phyloP scores from a whole-genome alignment of 2,329 filamentous ascomycete species.

The Alternaria ethzedia region DNA sequence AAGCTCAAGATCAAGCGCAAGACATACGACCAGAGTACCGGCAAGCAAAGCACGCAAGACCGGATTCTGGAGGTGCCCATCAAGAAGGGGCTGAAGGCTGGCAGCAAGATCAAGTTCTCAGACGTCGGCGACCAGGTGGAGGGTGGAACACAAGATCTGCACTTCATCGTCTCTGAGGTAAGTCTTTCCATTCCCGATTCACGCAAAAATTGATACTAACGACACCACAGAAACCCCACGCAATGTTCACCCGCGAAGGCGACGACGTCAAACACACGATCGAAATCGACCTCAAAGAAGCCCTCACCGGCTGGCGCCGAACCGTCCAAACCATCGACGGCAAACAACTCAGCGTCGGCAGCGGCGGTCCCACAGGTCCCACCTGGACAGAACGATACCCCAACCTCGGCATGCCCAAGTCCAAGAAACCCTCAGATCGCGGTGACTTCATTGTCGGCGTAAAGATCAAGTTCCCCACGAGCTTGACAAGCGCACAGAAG shows the following conservation, averaged over 20 bases:
- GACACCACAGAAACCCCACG: conserved; percentile 75
- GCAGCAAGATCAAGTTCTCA: conserved; percentile 97
- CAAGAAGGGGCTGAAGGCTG: conserved; percentile 93
- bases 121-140: conserved; percentile 98
- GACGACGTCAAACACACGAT: conserved; percentile 83
- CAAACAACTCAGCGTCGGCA: conserved; percentile 79
- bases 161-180: conserved; percentile 95
- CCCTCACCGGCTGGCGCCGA: conserved; percentile 89
- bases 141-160: conserved; percentile 91
- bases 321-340: conserved; percentile 95
- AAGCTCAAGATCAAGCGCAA: conserved; percentile 99
- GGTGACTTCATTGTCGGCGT: conserved; percentile 90
- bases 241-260: conserved; percentile 82
- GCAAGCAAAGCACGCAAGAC: conserved; percentile 85
- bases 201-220: conserved; percentile 21
- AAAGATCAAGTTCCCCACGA: conserved; percentile 89
- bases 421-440: conserved; percentile 82
- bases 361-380: conserved; percentile 83
- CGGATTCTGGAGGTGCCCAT: conserved; percentile 93
- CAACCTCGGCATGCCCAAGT: conserved; percentile 89
- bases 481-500: conserved; percentile 79
- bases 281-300: conserved; percentile 88
- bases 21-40: conserved; percentile 79
- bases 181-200: conserved; percentile 42
- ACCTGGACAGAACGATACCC: conserved; percentile 83